Evolutionary conservation across 805 yeast genomes (phyloP).

Genomic region (Teunomyces barrocoloradensis): DNA sequence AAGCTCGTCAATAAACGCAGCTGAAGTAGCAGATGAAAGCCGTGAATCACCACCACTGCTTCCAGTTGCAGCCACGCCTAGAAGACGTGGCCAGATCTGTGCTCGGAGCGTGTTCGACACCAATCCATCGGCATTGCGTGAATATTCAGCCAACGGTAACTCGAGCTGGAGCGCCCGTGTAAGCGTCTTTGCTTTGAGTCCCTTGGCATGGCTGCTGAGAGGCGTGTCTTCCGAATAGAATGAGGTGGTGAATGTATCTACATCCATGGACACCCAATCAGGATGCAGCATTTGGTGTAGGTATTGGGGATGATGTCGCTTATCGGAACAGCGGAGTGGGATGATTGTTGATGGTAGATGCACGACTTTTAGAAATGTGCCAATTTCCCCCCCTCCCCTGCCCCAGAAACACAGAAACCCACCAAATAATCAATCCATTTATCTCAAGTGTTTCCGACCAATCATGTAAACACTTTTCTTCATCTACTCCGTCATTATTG

Average conservation of each 20-base stretch:
- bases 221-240: conserved; percentile 45
- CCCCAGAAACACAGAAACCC: too few relatives aligned
- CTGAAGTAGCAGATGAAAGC: neutral
- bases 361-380: neutral
- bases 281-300: conserved; percentile 16
- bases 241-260: conserved; percentile 45
- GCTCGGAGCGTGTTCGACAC: conserved; percentile 40
- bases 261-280: conserved; percentile 54
- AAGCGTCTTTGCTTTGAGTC: conserved; percentile 36
- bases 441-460: too few relatives aligned
- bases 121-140: conserved; percentile 49
- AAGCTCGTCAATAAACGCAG: conserved; percentile 10
- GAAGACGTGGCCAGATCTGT: conserved; percentile 51
- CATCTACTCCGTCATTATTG: too few relatives aligned
- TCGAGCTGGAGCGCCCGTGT: conserved; percentile 31
- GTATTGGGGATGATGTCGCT: neutral
- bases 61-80: conserved; percentile 26
- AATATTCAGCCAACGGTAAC: conserved; percentile 24
- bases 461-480: too few relatives aligned
- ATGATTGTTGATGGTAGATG: neutral
- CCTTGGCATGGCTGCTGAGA: conserved; percentile 35
- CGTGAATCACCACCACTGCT: neutral
- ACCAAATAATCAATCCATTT: too few relatives aligned
- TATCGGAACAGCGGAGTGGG: neutral
- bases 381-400: too few relatives aligned